Evolutionary conservation across 441 rosid genomes (phyloP).

Genomic region (Eruca vesicaria): DNA sequence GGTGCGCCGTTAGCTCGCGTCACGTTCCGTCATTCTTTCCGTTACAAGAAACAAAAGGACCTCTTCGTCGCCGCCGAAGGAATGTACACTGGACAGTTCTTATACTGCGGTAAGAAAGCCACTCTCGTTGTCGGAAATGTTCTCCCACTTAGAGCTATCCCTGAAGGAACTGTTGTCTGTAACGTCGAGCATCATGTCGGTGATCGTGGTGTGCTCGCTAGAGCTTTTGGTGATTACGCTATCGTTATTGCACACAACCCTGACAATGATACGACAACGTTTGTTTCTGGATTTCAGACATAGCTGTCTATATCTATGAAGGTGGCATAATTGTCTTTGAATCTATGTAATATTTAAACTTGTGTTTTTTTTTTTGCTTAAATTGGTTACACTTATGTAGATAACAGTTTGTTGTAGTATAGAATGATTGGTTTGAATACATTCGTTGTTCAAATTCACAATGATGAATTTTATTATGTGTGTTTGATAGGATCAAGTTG

Average conservation of each 20-base stretch:
- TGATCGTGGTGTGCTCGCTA: background rate
- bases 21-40: background rate
- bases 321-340: too few relatives aligned
- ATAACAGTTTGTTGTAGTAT: too few relatives aligned
- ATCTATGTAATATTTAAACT: too few relatives aligned
- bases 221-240: background rate
- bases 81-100: background rate
- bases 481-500: conserved; percentile 50
- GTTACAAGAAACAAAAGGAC: background rate
- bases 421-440: too few relatives aligned
- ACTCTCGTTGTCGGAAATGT: background rate
- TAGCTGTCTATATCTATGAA: background rate
- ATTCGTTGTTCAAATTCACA: too few relatives aligned
- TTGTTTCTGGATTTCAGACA: background rate
- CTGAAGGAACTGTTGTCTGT: background rate
- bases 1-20: background rate
- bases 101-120: background rate
- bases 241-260: background rate
- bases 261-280: background rate
- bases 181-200: background rate
- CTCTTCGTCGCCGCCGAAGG: background rate
- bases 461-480: too few relatives aligned
- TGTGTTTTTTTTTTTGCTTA: too few relatives aligned
- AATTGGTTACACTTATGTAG: too few relatives aligned
- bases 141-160: background rate